Evolutionary conservation across 768 basidiomycete species (phyloP).

Genomic region (Grammothele lineata): DNA sequence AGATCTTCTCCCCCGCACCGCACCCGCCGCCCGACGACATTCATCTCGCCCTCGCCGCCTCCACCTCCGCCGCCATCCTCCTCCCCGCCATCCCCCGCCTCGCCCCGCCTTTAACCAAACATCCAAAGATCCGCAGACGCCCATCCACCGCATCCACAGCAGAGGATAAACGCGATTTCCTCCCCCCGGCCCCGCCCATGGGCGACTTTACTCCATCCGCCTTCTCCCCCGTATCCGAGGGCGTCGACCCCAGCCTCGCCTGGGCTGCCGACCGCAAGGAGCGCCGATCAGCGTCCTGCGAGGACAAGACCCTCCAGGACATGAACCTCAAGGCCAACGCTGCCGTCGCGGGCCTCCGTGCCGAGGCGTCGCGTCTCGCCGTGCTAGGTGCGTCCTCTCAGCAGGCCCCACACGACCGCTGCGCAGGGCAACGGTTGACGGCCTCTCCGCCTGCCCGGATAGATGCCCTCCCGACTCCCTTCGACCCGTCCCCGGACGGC

Average conservation of each 20-base stretch:
- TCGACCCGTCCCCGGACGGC: conserved; percentile 26
- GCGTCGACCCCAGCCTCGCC: neutral
- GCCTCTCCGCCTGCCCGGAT: too few relatives aligned
- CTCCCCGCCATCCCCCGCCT: conserved; percentile 32
- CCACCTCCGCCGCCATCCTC: conserved; percentile 15
- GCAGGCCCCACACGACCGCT: neutral
- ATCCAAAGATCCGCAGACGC: conserved; percentile 22
- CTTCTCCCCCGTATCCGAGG: conserved; percentile 7
- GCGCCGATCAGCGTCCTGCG: neutral
- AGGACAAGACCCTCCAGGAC: conserved; percentile 19
- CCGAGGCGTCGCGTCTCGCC: conserved; percentile 23
- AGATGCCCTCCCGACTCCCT: conserved; percentile 24
- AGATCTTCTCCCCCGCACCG: conserved; percentile 8
- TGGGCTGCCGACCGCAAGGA: neutral
- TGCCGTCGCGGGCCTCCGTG: conserved; percentile 23
- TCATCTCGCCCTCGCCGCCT: conserved; percentile 18
- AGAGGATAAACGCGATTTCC: conserved; percentile 34
- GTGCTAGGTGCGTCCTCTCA: conserved; percentile 17
- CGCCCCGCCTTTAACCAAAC: conserved; percentile 23
- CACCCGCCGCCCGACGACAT: conserved; percentile 12
- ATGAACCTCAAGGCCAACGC: conserved; percentile 24
- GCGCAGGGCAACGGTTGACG: too few relatives aligned
- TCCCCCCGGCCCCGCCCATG: conserved; percentile 30
- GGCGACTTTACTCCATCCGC: conserved; percentile 14
- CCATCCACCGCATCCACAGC: conserved; percentile 43